Evolutionary conservation across 2,329 filamentous ascomycete genomes (phyloP), one percentile per base, ranked within the genome.

Genomic region (Dendryphion nanum): DNA sequence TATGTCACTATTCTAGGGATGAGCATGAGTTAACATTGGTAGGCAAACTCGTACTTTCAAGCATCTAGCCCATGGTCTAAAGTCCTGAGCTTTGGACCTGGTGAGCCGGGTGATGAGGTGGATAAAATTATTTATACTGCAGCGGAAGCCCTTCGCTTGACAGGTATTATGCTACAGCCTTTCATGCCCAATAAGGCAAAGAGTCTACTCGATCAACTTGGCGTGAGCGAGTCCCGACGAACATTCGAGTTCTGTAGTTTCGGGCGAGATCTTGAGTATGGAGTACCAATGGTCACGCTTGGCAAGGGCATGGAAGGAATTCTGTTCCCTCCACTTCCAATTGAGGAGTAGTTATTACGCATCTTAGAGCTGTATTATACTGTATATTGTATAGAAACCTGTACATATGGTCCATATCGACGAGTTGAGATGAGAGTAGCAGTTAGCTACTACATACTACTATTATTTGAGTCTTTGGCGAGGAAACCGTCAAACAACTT

Each of bases 111-210:
- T 18, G 55, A 59, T 30, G 57, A 63, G 47, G 54, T 57, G 38
- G 30, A 64, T 38, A 57, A 45, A 30, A 75, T 78, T 24, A 73
- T 98, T 18, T 96, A 80, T 62, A 74, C 85, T 30, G 73, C 76
- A 30, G 78, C 83, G 6, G 93, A 98, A 67, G 78, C 85, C 4
- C 63, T 96, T 32, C 84, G 93, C 24, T 79, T 96, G 17, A 73
- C 76, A 1, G 88, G 83, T 12, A 95, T 98, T 51, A 72, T 97
- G 32, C 71, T 98, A 30, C 90, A 95, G 64, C 89, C 93, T 1
- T 87, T 90, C 57, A 95, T 98, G 77, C 93, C 93, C 0, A 74
- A 71, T 28, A 95, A 94, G 64, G 78, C 88, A 32, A 67, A 68
- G 8, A 70, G 79, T 48, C 66, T 96, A 20, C 76, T 98, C 1